These are phyloP conservation scores for Salix caprea DNA, from an alignment of 345 rosid genomes.

Conservation along the genomic window DNA sequence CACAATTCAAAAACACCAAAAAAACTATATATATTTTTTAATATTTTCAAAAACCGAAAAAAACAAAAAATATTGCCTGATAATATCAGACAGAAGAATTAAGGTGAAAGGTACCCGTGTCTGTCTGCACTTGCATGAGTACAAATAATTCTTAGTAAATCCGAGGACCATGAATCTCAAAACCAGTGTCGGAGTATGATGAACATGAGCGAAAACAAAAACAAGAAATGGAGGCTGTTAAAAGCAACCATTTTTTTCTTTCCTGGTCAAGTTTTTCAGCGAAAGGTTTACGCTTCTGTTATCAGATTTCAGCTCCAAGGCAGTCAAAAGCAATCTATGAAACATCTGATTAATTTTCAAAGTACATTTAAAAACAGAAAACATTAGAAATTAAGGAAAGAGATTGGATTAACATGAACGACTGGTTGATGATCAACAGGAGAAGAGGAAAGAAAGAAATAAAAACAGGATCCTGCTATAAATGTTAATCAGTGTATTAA, in stretches of 20 bases:
- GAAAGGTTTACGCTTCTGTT: background rate
- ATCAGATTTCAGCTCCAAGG: background rate
- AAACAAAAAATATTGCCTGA: background rate
- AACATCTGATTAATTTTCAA: background rate
- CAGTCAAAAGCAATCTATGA: background rate
- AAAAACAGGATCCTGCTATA: conserved; percentile 9
- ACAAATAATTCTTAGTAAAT: background rate
- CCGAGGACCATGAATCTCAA: background rate
- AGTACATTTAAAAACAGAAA: background rate
- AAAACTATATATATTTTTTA: too few species aligned
- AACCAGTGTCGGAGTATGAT: background rate
- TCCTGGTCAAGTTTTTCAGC: background rate
- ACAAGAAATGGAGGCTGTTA: background rate
- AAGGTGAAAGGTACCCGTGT: background rate
- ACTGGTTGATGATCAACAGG: conserved; percentile 9
- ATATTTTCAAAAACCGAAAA: too few species aligned
- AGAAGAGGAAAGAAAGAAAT: background rate
- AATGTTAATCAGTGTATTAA: conserved; percentile 18
- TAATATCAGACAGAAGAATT: background rate
- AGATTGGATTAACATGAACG: background rate
- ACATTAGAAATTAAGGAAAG: background rate
- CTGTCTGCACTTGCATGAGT: background rate
- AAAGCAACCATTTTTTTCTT: background rate
- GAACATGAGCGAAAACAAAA: background rate
- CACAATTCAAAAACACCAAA: too few species aligned